phyloP scores from a whole-genome alignment of 306 rosid species.

The Biancaea sappan region DNA sequence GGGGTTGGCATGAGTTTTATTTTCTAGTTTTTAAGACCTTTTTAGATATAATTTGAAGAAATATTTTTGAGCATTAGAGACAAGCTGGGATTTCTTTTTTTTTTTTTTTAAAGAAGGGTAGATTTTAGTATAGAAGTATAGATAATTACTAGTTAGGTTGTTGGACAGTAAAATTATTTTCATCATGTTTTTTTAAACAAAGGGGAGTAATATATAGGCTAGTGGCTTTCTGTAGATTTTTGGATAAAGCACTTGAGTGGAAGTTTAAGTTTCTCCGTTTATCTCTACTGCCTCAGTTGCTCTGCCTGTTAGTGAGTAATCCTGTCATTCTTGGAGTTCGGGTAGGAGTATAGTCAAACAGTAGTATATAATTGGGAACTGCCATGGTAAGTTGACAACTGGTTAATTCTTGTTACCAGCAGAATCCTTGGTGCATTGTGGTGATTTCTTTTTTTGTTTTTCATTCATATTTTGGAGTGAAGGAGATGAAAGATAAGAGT shows the following conservation, averaged over 20 bases:
- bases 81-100: too few relatives aligned
- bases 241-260: not conserved
- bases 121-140: not conserved
- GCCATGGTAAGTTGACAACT: not conserved
- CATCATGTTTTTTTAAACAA: not conserved
- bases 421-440: not conserved
- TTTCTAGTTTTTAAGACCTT: not conserved
- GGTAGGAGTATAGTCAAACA: not conserved
- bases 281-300: not conserved
- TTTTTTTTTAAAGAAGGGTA: not conserved
- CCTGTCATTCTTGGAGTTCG: not conserved
- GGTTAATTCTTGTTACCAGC: not conserved
- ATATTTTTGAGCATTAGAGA: not conserved
- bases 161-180: not conserved
- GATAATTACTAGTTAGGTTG: slow-evolving; percentile 4
- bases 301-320: not conserved
- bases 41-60: not conserved
- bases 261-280: not conserved
- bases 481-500: not conserved
- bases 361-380: not conserved
- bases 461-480: not conserved
- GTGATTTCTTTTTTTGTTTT: not conserved
- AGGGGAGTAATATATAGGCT: not conserved
- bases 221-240: not conserved
- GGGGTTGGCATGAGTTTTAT: not conserved